A percentile compares a stretch with the other conserved stretches of the same genome.
Conservation (phyloP, 257 asterid species). For the Buddleja alternifolia region DNA sequence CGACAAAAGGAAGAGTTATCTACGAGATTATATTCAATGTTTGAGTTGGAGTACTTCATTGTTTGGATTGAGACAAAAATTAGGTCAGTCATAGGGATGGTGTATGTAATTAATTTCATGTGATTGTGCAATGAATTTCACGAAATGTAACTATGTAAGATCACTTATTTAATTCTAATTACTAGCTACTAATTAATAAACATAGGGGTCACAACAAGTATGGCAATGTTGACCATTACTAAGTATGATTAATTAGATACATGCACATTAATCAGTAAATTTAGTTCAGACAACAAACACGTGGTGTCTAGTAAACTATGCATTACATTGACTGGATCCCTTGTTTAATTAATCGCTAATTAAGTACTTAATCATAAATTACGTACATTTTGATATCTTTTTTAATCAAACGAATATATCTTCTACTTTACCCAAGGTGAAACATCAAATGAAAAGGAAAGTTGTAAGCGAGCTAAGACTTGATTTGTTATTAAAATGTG, state of each 20-base stretch:
- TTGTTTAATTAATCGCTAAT: conserved; percentile 26
- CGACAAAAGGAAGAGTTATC: too few relatives aligned
- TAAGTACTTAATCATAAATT: background rate
- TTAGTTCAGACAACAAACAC: conserved; percentile 43
- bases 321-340: conserved; percentile 35
- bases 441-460: background rate
- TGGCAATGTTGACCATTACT: conserved; percentile 45
- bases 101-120: too few relatives aligned
- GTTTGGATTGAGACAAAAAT: too few relatives aligned
- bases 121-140: background rate
- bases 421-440: background rate
- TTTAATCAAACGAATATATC: background rate
- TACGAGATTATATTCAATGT: too few relatives aligned
- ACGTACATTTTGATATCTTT: too few relatives aligned
- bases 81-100: too few relatives aligned
- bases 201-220: conserved; percentile 19
- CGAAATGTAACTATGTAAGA: background rate
- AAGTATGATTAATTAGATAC: conserved; percentile 22
- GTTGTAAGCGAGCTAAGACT: too few relatives aligned
- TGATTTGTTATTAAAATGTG: too few relatives aligned
- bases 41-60: too few relatives aligned
- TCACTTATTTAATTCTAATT: background rate
- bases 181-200: background rate
- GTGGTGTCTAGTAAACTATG: conserved; percentile 57
- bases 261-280: conserved; percentile 34